A percentile compares a stretch with the other conserved stretches of the same genome.
Evolutionary conservation across 441 rosid species (phyloP).

Genomic region (Syzygium malaccense): DNA sequence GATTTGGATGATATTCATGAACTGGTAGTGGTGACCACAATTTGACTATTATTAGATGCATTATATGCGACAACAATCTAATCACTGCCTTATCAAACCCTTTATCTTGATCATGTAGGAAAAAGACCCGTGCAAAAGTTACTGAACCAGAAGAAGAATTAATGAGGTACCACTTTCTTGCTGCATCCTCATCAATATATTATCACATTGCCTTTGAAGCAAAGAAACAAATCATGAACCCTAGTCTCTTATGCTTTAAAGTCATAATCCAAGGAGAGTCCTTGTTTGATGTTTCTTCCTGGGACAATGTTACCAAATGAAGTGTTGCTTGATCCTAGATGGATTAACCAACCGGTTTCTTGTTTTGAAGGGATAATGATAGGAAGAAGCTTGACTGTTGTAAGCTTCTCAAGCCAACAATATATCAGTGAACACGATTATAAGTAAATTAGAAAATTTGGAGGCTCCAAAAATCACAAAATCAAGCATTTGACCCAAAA

Average conservation of each 20-base stretch:
- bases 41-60: neutral
- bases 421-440: neutral
- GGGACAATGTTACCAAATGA: neutral
- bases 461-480: neutral
- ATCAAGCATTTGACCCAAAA: neutral
- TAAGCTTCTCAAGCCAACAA: neutral
- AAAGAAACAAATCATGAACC: neutral
- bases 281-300: neutral
- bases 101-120: slow-evolving; percentile 26
- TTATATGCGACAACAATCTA: slow-evolving; percentile 2
- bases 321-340: neutral
- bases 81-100: neutral
- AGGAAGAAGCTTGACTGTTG: neutral
- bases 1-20: neutral
- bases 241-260: neutral
- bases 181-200: neutral
- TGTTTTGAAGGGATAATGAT: neutral
- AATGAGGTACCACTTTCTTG: slow-evolving; percentile 41
- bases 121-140: slow-evolving; percentile 18
- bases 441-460: neutral
- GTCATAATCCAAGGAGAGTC: neutral
- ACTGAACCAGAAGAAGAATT: slow-evolving; percentile 46
- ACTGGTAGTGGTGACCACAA: neutral
- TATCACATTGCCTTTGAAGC: neutral
- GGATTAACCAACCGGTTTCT: neutral